These are phyloP conservation scores for Pseudogymnoascus sp. DNA, from an alignment of 2,329 filamentous ascomycete genomes.

Conservation along the genomic window DNA sequence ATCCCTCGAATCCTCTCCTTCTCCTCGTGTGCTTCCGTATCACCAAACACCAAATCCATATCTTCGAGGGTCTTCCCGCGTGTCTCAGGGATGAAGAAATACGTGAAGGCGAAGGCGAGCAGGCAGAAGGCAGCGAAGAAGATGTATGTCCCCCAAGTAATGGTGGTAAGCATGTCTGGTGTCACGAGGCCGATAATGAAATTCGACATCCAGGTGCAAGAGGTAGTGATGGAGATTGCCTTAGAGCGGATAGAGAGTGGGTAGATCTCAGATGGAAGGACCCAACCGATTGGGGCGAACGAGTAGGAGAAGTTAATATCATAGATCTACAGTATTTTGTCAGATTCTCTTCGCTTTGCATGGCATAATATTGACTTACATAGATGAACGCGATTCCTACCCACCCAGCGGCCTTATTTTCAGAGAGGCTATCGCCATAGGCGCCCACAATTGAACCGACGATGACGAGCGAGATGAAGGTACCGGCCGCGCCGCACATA, in stretches of 20 bases:
- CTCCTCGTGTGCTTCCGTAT: constrained; percentile 32
- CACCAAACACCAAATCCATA: constrained; percentile 45
- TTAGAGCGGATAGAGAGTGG: constrained; percentile 50
- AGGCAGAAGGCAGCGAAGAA: constrained; percentile 53
- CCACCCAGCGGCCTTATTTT: constrained; percentile 47
- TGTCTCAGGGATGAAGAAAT: constrained; percentile 52
- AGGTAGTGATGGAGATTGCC: constrained; percentile 53
- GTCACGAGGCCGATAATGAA: constrained; percentile 49
- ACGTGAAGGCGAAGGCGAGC: constrained; percentile 42
- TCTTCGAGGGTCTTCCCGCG: constrained; percentile 48
- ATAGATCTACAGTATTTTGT: constrained; percentile 39
- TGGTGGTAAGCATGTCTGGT: constrained; percentile 48
- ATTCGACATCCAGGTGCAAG: constrained; percentile 52
- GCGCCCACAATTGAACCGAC: constrained; percentile 46
- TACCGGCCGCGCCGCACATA: constrained; percentile 41
- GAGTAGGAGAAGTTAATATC: constrained; percentile 56
- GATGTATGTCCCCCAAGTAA: constrained; percentile 47
- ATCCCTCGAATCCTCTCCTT: constrained; percentile 22
- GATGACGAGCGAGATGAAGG: constrained; percentile 47
- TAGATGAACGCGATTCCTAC: constrained; percentile 52
- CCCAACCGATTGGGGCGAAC: constrained; percentile 50
- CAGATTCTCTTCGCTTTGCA: background rate
- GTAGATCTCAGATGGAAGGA: constrained; percentile 52
- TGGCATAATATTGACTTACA: constrained; percentile 25
- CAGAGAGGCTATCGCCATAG: constrained; percentile 39